Base-by-base conservation (phyloP, 2,329 filamentous ascomycete genomes). In the Diaporthe eres region DNA sequence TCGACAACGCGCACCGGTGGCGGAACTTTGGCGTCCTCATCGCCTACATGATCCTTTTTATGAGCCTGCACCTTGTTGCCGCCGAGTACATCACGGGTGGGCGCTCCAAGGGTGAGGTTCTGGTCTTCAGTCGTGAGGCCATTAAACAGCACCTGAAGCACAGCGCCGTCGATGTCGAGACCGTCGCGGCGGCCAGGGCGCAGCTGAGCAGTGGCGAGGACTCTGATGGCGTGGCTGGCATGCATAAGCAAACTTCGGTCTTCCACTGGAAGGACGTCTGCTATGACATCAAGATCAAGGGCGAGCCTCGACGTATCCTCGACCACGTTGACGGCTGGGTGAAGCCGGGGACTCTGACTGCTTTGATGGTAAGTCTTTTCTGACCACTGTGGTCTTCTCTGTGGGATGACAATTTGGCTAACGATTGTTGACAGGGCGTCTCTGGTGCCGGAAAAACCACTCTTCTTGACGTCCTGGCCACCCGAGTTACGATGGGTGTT, bases 41-140 rank as follows among this genome's bases (percentile, higher is more conserved):
- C 67, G 92, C 83, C 8, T 93, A 94, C 80, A 88, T 90, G 79
- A 6, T 90, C n/a, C 89, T 92, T 80, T 92, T 93, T 84, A 85
- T 92, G 28, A 65, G 83, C 55, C 86, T 86, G 8, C 94, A 95
- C 83, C 88, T 95, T 77, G 73, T 90, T 22, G 86, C 89, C 1
- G 90, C 92, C 7, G 93, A 95, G 82, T 88, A 90, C 49, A 91
- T 93, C 19, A 90, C 92, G 0, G 89, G 88, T 80, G 88, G 89
- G 83, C 93, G 93, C 82, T 94, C 92, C 42, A 95, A 94, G 87
- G 93, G 93, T 71, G 94, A 95, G 80, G 92, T 95, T 17, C 86
- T 95, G 6, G 88, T 95, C 39, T 95, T 95, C 81, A 88, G 89
- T 81, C 88, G 91, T 4, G 89, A 85, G 79, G 87, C 81, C 83